Conservation (phyloP, 768 basidiomycete genomes). For the Boletus patriciae region DNA sequence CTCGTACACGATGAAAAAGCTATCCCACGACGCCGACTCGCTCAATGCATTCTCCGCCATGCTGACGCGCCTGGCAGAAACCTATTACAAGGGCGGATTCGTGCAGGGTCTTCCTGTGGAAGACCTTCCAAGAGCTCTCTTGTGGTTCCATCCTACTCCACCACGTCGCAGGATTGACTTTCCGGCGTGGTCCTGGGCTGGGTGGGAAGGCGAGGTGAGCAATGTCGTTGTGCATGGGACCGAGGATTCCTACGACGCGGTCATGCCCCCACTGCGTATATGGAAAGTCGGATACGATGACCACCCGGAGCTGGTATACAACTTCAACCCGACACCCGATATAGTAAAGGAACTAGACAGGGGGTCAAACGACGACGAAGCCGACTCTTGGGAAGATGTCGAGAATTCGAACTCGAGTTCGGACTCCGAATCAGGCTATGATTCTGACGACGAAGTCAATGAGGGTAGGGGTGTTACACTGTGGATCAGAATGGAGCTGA, state of each 20-base stretch:
- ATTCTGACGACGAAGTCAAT: background rate
- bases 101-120: conserved; percentile 14
- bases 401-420: background rate
- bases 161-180: conserved; percentile 5
- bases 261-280: conserved; percentile 9
- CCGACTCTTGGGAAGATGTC: background rate
- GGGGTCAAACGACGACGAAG: background rate
- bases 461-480: background rate
- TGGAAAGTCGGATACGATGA: conserved; percentile 7
- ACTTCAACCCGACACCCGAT: conserved; percentile 1
- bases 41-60: conserved; percentile 18
- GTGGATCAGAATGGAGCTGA: background rate
- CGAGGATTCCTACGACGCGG: background rate
- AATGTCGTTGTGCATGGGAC: background rate
- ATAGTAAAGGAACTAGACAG: background rate
- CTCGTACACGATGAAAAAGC: conserved; percentile 2
- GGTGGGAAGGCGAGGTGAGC: conserved; percentile 5
- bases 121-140: conserved; percentile 9
- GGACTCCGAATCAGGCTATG: background rate
- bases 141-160: conserved; percentile 6
- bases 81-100: conserved; percentile 9
- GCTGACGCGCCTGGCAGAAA: conserved; percentile 3
- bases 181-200: conserved; percentile 14
- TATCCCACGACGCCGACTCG: conserved; percentile 10
- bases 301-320: conserved; percentile 5